Percentiles rank a stretch among this genome's conserved stretches.
Evolutionary conservation across 176 grass and related monocot species (phyloP).

Genomic region (bread wheat (Triticum aestivum)): IWGSC_CS_RefSeq_v2.1 NC_057794.1:53267725-53268224

Average conservation of each 20-base stretch:
- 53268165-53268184: not conserved
- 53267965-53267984: conserved; percentile 43
- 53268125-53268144: not conserved
- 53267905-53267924: conserved; percentile 50
- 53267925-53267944: conserved; percentile 45
- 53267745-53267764: too few species aligned
- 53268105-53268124: not conserved
- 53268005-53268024: not conserved
- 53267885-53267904: conserved; percentile 33
- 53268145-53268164: not conserved
- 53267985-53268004: not conserved
- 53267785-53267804: not conserved
- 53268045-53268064: too few species aligned
- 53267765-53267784: not conserved
- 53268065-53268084: too few species aligned
- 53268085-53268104: not conserved
- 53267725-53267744: too few species aligned
- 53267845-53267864: conserved; percentile 58
- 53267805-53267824: conserved; percentile 34
- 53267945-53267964: conserved; percentile 62
- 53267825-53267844: conserved; percentile 63
- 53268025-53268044: not conserved
- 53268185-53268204: too few species aligned
- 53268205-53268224: too few species aligned
- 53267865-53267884: conserved; percentile 59